phyloP scores from a whole-genome alignment of 805 yeast species.

The Zygotorulaspora florentina region DNA sequence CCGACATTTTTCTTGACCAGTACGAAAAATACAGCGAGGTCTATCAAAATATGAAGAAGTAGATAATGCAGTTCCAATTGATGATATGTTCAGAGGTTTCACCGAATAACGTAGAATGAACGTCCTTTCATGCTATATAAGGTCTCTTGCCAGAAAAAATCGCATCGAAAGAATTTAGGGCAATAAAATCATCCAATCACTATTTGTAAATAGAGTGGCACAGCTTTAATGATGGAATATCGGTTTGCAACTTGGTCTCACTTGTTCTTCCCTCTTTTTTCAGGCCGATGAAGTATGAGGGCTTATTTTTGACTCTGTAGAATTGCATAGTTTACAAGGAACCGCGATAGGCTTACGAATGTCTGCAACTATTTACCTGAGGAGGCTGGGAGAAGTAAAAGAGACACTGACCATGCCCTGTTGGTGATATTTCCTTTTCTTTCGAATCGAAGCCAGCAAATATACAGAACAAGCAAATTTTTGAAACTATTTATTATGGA shows the following conservation, averaged over 20 bases:
- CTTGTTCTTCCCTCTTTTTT: constrained; percentile 79
- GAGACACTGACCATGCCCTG: constrained; percentile 83
- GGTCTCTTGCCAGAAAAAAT: no score
- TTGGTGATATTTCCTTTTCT: no score
- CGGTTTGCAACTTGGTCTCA: constrained; percentile 92
- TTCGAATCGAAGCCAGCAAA: constrained; percentile 56
- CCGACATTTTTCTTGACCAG: no score
- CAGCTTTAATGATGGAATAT: constrained; percentile 82
- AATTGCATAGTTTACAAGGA: constrained; percentile 70
- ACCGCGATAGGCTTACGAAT: constrained; percentile 79
- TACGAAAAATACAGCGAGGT: no score
- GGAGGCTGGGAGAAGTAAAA: constrained; percentile 68
- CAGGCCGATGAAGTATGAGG: constrained; percentile 39
- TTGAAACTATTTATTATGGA: constrained; percentile 75
- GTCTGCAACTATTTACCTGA: constrained; percentile 76
- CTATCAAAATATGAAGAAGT: no score
- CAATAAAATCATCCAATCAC: constrained; percentile 84
- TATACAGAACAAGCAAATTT: constrained; percentile 71
- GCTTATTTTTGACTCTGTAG: constrained; percentile 61
- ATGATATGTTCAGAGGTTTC: no score
- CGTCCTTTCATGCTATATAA: no score
- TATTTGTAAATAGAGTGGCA: constrained; percentile 91
- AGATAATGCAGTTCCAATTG: no score
- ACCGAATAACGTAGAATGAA: no score
- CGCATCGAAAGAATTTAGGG: no score